phyloP scores from a whole-genome alignment of 2,329 filamentous ascomycete genomes.

The Didymellaceae sp. region DNA sequence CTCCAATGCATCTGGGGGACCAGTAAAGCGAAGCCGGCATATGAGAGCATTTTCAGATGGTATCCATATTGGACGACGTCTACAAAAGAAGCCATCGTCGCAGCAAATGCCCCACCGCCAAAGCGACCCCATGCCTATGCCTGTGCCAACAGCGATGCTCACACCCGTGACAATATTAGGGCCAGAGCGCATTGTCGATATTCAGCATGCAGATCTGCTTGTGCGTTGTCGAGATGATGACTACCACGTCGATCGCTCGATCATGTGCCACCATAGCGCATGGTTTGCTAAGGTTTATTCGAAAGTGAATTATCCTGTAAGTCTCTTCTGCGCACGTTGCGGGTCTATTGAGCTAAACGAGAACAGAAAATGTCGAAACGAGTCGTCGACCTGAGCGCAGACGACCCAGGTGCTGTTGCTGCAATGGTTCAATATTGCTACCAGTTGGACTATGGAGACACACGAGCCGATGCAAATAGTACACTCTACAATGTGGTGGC shows the following conservation, averaged over 20 bases:
- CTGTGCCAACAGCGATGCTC: slow-evolving; percentile 12
- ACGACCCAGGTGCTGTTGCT: slow-evolving; percentile 39
- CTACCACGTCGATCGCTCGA: slow-evolving; percentile 40
- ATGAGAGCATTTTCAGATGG: slow-evolving; percentile 15
- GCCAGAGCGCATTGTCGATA: slow-evolving; percentile 19
- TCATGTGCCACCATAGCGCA: slow-evolving; percentile 39
- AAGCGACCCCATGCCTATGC: slow-evolving; percentile 12
- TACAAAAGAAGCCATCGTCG: slow-evolving; percentile 17
- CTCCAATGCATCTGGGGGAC: slow-evolving; percentile 3
- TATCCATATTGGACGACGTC: slow-evolving; percentile 1
- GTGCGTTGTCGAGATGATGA: slow-evolving; percentile 36
- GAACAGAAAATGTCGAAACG: slow-evolving; percentile 31
- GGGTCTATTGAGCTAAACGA: slow-evolving; percentile 11
- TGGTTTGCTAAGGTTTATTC: slow-evolving; percentile 42
- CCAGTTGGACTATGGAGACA: slow-evolving; percentile 39
- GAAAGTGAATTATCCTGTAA: slow-evolving; percentile 30
- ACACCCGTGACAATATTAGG: slow-evolving; percentile 14
- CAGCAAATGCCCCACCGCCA: slow-evolving; percentile 9
- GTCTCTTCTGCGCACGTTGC: background rate
- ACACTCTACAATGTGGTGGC: slow-evolving; percentile 30
- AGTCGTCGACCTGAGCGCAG: slow-evolving; percentile 39
- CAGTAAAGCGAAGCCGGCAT: slow-evolving; percentile 5
- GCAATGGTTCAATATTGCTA: slow-evolving; percentile 46
- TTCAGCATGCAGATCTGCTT: slow-evolving; percentile 37
- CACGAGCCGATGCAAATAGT: slow-evolving; percentile 23